Base-by-base conservation (phyloP, 2,329 filamentous ascomycete genomes). In the Madurella mycetomatis region DNA sequence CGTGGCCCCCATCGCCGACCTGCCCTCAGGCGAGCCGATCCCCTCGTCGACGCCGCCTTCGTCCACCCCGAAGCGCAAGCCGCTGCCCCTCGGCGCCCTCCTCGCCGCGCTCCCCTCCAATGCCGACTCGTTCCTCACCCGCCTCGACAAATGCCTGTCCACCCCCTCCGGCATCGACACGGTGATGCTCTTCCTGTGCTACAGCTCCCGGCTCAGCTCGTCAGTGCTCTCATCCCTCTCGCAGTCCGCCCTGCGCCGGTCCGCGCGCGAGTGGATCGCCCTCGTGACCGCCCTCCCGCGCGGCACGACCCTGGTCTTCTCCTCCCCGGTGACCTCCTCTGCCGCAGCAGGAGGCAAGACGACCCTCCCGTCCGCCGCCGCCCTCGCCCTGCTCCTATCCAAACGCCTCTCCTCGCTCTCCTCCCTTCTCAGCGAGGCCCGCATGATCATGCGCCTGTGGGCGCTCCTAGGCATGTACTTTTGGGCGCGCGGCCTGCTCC, bases 401-500 rank as follows among this genome's bases (percentile, higher is more conserved):
- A 68, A 66, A 44, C 72, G 80, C 64, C 73, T 90, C 66, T 79
- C 75, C 71, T 78, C 73, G 13, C 76, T 95, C 13, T 82, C 84
- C 16, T 77, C 72, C 34, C 74, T 92, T 50, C 76, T 94, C 45
- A 79, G 78, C 62, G 88, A 94, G 66, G 82, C 84, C 57, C 78
- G 88, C 57, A 86, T 85, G 55, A 89, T 92, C 67, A 73, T 82
- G 58, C 81, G 91, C 0, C 77, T 96, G 31, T 95, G 89, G 86
- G 86, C 84, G 0, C 68, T 92, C 64, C 64, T 96, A 66, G 84
- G 84, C 48, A 76, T 95, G 69, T 88, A 89, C 70, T 75, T 85
- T 60, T 87, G 85, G 77, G 83, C 77, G 15, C 78, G 81, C 58
- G 69, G 67, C 51, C 73, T 85, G n/a, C 55, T 77, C 7, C 56